Evolutionary conservation across 1,284 basidiomycete genomes (phyloP).

Genomic region (Melanopsichium pennsylvanicum): DNA sequence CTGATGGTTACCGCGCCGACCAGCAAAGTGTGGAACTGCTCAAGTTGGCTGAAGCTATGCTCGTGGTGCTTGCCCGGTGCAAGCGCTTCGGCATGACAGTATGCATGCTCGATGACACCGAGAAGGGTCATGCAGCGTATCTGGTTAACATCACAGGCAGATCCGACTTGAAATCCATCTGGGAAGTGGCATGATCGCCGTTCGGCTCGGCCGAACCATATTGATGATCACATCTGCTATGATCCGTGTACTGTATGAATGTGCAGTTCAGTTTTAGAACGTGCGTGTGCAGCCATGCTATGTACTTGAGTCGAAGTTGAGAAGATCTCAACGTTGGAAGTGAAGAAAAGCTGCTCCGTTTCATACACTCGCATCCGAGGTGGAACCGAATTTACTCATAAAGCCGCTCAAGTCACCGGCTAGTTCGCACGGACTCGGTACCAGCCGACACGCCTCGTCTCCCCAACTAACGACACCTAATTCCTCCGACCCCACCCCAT

Average conservation of each 20-base stretch:
- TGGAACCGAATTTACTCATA: neutral
- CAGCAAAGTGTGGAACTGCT: neutral
- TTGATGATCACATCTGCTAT: too few relatives aligned
- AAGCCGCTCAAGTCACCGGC: conserved; percentile 18
- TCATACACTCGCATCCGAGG: too few relatives aligned
- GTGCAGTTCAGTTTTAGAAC: too few relatives aligned
- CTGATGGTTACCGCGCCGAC: neutral
- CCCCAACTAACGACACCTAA: neutral
- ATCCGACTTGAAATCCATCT: conserved; percentile 15
- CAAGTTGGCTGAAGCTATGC: neutral
- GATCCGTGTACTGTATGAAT: too few relatives aligned
- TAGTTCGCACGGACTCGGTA: conserved; percentile 2
- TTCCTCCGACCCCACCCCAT: neutral
- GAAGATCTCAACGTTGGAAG: too few relatives aligned
- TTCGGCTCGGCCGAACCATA: too few relatives aligned
- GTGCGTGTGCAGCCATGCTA: too few relatives aligned
- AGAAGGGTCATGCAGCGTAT: conserved; percentile 15
- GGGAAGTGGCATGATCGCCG: conserved; percentile 16
- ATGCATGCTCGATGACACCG: conserved; percentile 26
- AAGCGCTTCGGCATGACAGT: conserved; percentile 38
- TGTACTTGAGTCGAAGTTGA: too few relatives aligned
- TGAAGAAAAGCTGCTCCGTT: too few relatives aligned
- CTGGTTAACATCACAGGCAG: conserved; percentile 15
- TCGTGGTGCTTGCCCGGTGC: conserved; percentile 21
- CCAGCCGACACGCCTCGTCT: neutral